phyloP scores from a whole-genome alignment of 1,139 yeast genomes.

The Sugiyamaella neomexicana region DNA sequence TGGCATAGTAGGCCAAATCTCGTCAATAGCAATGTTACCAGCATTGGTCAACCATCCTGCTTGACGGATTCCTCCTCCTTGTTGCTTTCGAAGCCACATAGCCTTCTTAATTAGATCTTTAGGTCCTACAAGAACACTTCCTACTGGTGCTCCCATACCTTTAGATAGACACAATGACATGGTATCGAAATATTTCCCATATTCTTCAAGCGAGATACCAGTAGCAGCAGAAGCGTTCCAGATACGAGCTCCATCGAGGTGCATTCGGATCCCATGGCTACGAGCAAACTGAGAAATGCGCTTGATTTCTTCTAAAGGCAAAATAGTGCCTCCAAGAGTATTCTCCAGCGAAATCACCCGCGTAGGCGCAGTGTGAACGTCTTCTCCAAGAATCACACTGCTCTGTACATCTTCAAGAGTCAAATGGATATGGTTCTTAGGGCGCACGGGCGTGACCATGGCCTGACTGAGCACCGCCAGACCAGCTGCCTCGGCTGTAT shows the following conservation, averaged over 20 bases:
- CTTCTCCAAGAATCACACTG: slow-evolving; percentile 70
- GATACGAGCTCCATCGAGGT: slow-evolving; percentile 93
- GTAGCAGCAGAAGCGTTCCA: slow-evolving; percentile 87
- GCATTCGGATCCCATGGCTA: slow-evolving; percentile 63
- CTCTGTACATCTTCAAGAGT: slow-evolving; percentile 77
- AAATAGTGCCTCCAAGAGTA: slow-evolving; percentile 79
- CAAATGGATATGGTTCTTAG: slow-evolving; percentile 69
- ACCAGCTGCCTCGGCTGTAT: slow-evolving; percentile 86
- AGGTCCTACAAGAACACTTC: slow-evolving; percentile 80
- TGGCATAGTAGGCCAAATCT: slow-evolving; percentile 62
- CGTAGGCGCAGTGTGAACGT: slow-evolving; percentile 88
- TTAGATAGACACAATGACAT: slow-evolving; percentile 88
- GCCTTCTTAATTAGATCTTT: slow-evolving; percentile 64
- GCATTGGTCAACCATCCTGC: slow-evolving; percentile 80
- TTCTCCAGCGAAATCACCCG: slow-evolving; percentile 82
- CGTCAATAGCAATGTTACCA: slow-evolving; percentile 77
- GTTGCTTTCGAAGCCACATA: slow-evolving; percentile 86
- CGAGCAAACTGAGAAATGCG: slow-evolving; percentile 73
- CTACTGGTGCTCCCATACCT: slow-evolving; percentile 93
- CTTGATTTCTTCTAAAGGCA: slow-evolving; percentile 77
- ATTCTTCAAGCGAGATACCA: slow-evolving; percentile 66
- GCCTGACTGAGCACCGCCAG: slow-evolving; percentile 87
- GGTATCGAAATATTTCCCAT: slow-evolving; percentile 79
- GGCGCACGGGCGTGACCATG: slow-evolving; percentile 82
- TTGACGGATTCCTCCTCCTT: slow-evolving; percentile 95